Evolutionary conservation across 2,329 filamentous ascomycete species (phyloP), one percentile per base, ranked within the genome.

Genomic region (Orbilia brochopaga): DNA sequence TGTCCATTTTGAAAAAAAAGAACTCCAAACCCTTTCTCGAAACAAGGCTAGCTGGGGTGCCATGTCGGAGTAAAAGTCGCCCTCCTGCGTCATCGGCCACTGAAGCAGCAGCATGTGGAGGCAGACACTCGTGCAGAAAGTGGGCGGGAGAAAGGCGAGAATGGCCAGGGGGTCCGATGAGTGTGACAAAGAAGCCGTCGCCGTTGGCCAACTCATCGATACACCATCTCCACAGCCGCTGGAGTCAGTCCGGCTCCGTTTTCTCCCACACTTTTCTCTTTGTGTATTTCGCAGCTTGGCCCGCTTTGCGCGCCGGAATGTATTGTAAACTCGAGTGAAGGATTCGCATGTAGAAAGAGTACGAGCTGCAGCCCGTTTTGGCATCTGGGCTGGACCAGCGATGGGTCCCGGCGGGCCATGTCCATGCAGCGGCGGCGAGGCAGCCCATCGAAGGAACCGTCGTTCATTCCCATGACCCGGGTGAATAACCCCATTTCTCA

Each of bases 121-220:
- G 59, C 35, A 30, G 57, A 63, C 44, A 21, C 21, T 57, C 40
- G 40, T 50, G 59, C 23, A 63, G 51, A 55, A 55, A 55, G 50
- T 57, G 64, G 52, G 60, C 60, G 67, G 67, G 65, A 72, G 60
- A 65, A 72, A 72, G 56, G 67, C 67, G 67, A 72, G 60, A 61
- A 55, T 50, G 59, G 53, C 66, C 58, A 64, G 67, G 67, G n/a
- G 59, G 40, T 52, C 50, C 60, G 17, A 24, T 32, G 27, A 55
- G 60, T 61, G 60, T 63, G 67, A 65, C 60, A 61, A 54, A 56
- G 30, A 53, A 48, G 52, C 56, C 46, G 50, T 65, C 56, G 54
- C 64, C 51, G 67, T 65, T 72, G 67, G 51, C 59, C 67, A 72
- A 72, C 67, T 72, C 67, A 72, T 63, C 65, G 58, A 63, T 54